phyloP scores from a whole-genome alignment of 306 rosid genomes.

The Benincasa hispida region DNA sequence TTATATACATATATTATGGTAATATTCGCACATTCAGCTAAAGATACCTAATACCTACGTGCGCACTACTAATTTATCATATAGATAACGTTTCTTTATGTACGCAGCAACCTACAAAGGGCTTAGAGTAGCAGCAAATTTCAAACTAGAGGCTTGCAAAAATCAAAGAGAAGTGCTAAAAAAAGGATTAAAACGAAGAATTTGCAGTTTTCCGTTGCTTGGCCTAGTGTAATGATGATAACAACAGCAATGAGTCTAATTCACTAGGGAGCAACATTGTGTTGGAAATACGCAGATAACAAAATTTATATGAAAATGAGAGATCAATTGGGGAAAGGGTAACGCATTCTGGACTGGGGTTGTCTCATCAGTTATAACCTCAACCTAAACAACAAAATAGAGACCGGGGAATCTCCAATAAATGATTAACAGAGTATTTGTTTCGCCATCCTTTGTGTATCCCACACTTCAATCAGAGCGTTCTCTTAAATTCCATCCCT shows the following conservation, averaged over 20 bases:
- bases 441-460: background rate
- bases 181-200: background rate
- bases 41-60: background rate
- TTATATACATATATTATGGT: background rate
- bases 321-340: background rate
- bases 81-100: background rate
- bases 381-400: background rate
- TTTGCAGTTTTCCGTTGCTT: background rate
- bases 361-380: background rate
- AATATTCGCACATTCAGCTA: background rate
- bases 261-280: background rate
- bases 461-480: conserved; percentile 13
- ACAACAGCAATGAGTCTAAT: background rate
- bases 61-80: background rate
- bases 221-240: background rate
- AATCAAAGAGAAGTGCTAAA: background rate
- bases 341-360: background rate
- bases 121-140: background rate
- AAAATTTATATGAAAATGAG: background rate
- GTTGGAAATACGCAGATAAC: background rate
- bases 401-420: background rate
- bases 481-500: conserved; percentile 18
- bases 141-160: too few species aligned
- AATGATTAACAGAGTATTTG: conserved; percentile 7
- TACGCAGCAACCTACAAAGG: background rate